phyloP scores from a whole-genome alignment of 768 basidiomycete genomes.

The Vararia minispora region DNA sequence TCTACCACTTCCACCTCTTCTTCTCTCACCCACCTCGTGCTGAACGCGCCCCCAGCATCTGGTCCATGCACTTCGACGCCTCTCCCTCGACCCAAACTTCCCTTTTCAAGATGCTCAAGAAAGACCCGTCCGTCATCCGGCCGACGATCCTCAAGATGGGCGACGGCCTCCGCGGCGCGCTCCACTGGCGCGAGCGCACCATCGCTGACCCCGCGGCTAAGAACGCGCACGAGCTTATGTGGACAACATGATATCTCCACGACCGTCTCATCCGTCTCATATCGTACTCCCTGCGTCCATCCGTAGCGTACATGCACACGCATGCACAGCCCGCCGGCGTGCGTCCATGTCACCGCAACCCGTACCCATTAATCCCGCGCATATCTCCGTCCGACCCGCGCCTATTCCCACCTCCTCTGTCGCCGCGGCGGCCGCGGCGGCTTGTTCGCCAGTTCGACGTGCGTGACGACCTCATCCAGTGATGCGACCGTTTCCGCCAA shows the following conservation, averaged over 20 bases:
- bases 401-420: no score
- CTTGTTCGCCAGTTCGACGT: no score
- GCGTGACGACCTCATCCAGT: conserved; percentile 1
- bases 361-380: no score
- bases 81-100: conserved; percentile 57
- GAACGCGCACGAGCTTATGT: conserved; percentile 5
- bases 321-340: no score
- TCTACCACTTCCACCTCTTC: not conserved
- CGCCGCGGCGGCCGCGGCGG: no score
- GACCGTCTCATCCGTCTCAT: no score
- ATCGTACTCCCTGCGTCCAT: no score
- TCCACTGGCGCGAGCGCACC: conserved; percentile 36
- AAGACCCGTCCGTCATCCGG: conserved; percentile 74
- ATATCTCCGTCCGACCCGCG: no score
- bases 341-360: no score
- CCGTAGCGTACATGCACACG: no score
- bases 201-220: conserved; percentile 13
- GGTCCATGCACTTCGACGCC: conserved; percentile 86
- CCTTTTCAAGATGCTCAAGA: conserved; percentile 57
- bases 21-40: conserved; percentile 4
- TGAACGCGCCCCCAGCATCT: conserved; percentile 67
- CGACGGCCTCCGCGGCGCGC: conserved; percentile 59
- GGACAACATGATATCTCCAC: no score
- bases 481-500: no score
- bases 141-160: conserved; percentile 76